Percentiles rank a stretch among this genome's conserved stretches.
phyloP scores from a whole-genome alignment of 306 rosid genomes.

The Echinosophora koreensis region DNA sequence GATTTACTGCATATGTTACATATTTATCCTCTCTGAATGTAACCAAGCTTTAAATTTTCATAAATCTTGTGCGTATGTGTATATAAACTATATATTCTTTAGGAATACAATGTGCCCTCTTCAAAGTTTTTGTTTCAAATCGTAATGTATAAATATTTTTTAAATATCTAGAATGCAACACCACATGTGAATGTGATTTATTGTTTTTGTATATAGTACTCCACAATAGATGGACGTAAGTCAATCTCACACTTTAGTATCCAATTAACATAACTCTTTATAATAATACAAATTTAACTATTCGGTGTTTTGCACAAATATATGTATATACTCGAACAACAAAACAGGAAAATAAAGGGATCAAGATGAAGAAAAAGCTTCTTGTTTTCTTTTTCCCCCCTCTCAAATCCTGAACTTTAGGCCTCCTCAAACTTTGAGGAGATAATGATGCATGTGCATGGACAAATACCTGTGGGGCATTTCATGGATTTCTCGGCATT shows the following conservation, averaged over 20 bases:
- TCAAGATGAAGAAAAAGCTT: constrained; percentile 48
- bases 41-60: not conserved
- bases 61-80: not conserved
- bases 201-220: too few relatives aligned
- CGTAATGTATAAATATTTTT: not conserved
- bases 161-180: too few relatives aligned
- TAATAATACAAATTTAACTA: not conserved
- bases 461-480: constrained; percentile 51
- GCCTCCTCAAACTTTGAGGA: constrained; percentile 48
- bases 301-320: not conserved
- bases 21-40: not conserved
- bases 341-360: constrained; percentile 39
- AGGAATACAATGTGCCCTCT: not conserved
- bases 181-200: too few relatives aligned
- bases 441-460: constrained; percentile 54
- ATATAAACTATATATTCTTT: not conserved
- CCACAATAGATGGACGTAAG: not conserved
- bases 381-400: constrained; percentile 9
- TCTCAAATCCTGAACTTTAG: constrained; percentile 47
- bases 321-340: not conserved
- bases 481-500: constrained; percentile 52
- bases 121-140: not conserved
- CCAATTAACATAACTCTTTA: too few relatives aligned
- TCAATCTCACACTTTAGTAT: too few relatives aligned
- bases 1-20: too few relatives aligned